Percentiles rank a stretch among this genome's conserved stretches.
Conservation (phyloP, 306 rosid species). For the Vicia faba region DNA sequence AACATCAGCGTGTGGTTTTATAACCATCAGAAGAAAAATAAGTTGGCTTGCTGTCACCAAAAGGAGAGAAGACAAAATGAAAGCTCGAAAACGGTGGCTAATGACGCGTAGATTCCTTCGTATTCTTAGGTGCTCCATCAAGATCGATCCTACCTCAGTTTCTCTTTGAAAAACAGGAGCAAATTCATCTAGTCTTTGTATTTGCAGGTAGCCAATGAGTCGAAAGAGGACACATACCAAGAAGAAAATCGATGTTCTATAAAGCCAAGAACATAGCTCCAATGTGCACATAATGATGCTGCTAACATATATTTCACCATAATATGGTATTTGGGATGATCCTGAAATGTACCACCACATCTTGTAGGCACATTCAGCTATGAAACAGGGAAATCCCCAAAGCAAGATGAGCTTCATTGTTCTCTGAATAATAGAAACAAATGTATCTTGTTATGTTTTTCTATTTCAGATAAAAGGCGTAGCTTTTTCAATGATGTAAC, state of each 20-base stretch:
- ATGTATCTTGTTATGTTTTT: conserved; percentile 1
- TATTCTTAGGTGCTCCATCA: conserved; percentile 63
- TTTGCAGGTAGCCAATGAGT: conserved; percentile 69
- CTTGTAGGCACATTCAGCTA: conserved; percentile 69
- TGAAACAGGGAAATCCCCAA: conserved; percentile 62
- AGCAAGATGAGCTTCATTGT: conserved; percentile 60
- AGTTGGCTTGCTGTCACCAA: conserved; percentile 87
- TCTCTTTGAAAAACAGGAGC: conserved; percentile 64
- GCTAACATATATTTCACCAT: conserved; percentile 58
- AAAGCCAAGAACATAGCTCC: conserved; percentile 86
- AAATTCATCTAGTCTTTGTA: conserved; percentile 67
- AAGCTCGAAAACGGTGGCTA: conserved; percentile 80
- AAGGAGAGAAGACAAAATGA: conserved; percentile 67
- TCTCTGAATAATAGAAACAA: conserved; percentile 51
- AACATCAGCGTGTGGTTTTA: conserved; percentile 53
- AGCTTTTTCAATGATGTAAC: conserved; percentile 4
- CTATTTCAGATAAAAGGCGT: conserved; percentile 12
- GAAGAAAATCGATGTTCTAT: conserved; percentile 86
- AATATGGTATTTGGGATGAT: conserved; percentile 60
- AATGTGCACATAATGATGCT: conserved; percentile 49
- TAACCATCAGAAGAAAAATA: conserved; percentile 56
- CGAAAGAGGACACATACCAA: conserved; percentile 72
- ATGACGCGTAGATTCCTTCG: conserved; percentile 62
- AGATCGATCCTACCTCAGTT: conserved; percentile 67
- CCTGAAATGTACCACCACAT: conserved; percentile 92